Conservation (phyloP, 2,329 filamentous ascomycete genomes). For the Hypoxylon sp. region DNA sequence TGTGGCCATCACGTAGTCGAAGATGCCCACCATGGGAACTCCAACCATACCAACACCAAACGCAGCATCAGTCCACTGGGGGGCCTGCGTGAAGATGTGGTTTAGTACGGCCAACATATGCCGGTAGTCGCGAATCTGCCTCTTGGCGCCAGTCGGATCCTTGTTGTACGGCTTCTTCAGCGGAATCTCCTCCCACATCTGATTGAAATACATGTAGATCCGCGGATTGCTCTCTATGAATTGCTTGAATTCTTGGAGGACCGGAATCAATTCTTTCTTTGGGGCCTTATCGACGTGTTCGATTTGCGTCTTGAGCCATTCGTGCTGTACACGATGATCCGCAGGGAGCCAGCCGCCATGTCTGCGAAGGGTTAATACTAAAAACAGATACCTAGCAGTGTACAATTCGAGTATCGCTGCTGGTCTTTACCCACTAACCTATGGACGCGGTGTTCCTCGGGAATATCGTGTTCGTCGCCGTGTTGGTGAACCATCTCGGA, state of each 20-base stretch:
- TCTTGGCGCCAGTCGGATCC: constrained; percentile 72
- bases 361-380: constrained; percentile 53
- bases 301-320: constrained; percentile 73
- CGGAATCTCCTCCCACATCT: constrained; percentile 79
- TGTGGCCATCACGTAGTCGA: constrained; percentile 72
- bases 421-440: constrained; percentile 57
- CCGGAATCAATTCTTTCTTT: constrained; percentile 68
- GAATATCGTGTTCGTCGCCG: constrained; percentile 67
- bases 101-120: constrained; percentile 79
- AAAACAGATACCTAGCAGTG: neutral
- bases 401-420: constrained; percentile 1
- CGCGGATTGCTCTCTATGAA: constrained; percentile 76
- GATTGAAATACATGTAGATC: constrained; percentile 75
- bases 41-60: constrained; percentile 67
- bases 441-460: constrained; percentile 61
- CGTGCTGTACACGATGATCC: constrained; percentile 73
- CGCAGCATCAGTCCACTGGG: constrained; percentile 68
- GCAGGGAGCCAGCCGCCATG: constrained; percentile 71
- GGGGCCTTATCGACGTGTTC: constrained; percentile 67
- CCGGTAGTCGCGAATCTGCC: constrained; percentile 74
- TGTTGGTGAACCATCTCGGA: constrained; percentile 65
- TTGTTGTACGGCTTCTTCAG: constrained; percentile 70
- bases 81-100: constrained; percentile 67
- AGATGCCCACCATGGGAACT: constrained; percentile 67
- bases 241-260: constrained; percentile 74